A percentile compares a stretch with the other conserved stretches of the same genome.
Evolutionary conservation across 192 early-diverging fungal genomes (phyloP).

Genomic region (Umbelopsis vinacea): DNA sequence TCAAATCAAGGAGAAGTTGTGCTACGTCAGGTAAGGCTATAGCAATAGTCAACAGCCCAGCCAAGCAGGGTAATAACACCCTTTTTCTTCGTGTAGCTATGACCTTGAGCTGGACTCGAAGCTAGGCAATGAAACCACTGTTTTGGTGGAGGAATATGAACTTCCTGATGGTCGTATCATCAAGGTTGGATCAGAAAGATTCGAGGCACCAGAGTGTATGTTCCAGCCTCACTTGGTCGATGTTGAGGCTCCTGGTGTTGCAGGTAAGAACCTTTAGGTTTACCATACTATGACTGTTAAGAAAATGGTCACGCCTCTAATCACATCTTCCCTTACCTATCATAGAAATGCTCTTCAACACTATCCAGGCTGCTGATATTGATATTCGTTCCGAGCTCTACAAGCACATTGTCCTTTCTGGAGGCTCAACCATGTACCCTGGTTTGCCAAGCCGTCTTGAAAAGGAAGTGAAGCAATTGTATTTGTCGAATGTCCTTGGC

Average conservation of each 20-base stretch:
- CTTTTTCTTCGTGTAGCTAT: constrained; percentile 66
- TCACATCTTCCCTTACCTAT: not conserved
- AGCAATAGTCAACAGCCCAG: no score
- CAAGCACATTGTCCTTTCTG: constrained; percentile 97
- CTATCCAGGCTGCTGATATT: constrained; percentile 87
- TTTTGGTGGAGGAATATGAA: constrained; percentile 95
- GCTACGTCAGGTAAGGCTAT: constrained; percentile 87
- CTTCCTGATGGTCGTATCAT: constrained; percentile 98
- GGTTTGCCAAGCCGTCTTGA: constrained; percentile 96
- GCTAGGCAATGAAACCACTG: constrained; percentile 95
- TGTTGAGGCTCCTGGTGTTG: constrained; percentile 91
- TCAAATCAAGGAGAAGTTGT: constrained; percentile 97
- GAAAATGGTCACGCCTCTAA: not conserved
- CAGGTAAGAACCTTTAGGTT: constrained; percentile 64
- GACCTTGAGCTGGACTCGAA: constrained; percentile 94
- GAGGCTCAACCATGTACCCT: constrained; percentile 99
- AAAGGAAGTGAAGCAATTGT: constrained; percentile 98
- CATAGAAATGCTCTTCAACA: constrained; percentile 90
- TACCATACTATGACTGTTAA: not conserved
- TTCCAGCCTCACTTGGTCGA: constrained; percentile 99
- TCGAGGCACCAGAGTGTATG: constrained; percentile 97
- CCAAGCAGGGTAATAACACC: no score
- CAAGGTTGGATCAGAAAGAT: constrained; percentile 97
- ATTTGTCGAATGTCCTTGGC: constrained; percentile 85
- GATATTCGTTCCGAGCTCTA: constrained; percentile 95